Evolutionary conservation across 768 basidiomycete genomes (phyloP).

Genomic region (Suillus subluteus): DNA sequence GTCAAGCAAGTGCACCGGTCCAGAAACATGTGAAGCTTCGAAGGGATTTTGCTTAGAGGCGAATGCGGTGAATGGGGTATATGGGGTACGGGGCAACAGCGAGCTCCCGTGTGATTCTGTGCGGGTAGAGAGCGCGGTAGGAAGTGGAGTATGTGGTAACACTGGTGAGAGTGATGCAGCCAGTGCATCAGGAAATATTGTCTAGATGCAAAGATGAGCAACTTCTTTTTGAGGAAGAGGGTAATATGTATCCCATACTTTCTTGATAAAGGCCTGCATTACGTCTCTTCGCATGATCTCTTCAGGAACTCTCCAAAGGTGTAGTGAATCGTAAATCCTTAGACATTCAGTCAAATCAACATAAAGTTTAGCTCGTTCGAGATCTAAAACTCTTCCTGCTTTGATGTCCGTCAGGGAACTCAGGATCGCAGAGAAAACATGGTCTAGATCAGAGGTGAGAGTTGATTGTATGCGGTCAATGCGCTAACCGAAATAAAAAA

Average conservation of each 20-base stretch:
- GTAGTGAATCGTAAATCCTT: conserved; percentile 76
- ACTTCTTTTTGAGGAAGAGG: background rate
- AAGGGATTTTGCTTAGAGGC: conserved; percentile 45
- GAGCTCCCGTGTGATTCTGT: conserved; percentile 27
- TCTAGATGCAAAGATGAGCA: conserved; percentile 45
- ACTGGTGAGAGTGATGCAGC: conserved; percentile 73
- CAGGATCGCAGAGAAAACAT: conserved; percentile 72
- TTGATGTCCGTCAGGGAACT: conserved; percentile 50
- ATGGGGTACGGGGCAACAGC: conserved; percentile 56
- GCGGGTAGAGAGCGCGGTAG: conserved; percentile 13
- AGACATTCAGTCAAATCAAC: conserved; percentile 80
- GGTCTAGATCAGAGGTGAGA: conserved; percentile 84
- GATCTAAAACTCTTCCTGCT: conserved; percentile 55
- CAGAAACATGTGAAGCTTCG: conserved; percentile 32
- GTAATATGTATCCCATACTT: conserved; percentile 47
- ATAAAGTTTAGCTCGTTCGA: conserved; percentile 64
- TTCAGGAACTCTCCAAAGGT: conserved; percentile 87
- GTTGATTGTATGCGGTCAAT: conserved; percentile 85
- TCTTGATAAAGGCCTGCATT: conserved; percentile 74
- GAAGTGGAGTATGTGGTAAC: conserved; percentile 75
- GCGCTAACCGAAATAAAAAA: conserved; percentile 50
- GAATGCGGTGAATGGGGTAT: conserved; percentile 54
- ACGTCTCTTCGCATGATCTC: conserved; percentile 78
- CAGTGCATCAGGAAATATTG: conserved; percentile 73
- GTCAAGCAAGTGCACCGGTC: conserved; percentile 60